Evolutionary conservation across 257 asterid genomes (phyloP), one percentile per base, ranked within the genome.

Genomic region (Penstemon eatonii): DNA sequence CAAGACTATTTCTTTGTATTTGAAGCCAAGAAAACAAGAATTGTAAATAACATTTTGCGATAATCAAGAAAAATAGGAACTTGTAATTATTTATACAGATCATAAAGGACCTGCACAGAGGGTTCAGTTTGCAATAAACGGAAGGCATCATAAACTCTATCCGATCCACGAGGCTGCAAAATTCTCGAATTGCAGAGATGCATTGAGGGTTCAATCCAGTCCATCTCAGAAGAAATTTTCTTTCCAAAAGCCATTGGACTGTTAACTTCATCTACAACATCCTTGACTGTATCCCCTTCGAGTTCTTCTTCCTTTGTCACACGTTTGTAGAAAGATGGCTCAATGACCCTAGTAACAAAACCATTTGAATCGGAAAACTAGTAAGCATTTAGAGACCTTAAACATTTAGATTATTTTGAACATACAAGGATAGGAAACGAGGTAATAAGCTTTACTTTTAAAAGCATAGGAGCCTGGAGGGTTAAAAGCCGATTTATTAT

Each of bases 61-160:
- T 1, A 25, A 25, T 25, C 33, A 1, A 25, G 33, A 25, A 25
- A 25, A 25, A 25, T 1, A 25, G 33, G 1, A 25, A 25, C 33
- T 25, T 25, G 33, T 25, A 25, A 25, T 25, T 25, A 25, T 1
- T 25, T 25, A 25, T 8, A 47, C 19, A 47, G 4, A 64, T 8
- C 55, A 51, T 46, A 60, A 51, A 52, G 68, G 18, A 85, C 96
- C 95, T 87, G 89, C 39, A 90, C 81, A 25, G 88, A 73, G 63
- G 95, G 87, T 41, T 90, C 95, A 9, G 86, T 81, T 64, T 71
- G 86, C 80, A 90, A 70, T 55, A 87, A 59, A 69, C 76, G 79
- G 59, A 90, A 81, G 73, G 87, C 96, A 56, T 79, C 86, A 64
- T 69, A 80, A 10, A 81, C 90, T 71, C 77, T 63, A 39, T 77